Conservation (phyloP, 2,329 filamentous ascomycete species). For the Epichloe amarillans region DNA sequence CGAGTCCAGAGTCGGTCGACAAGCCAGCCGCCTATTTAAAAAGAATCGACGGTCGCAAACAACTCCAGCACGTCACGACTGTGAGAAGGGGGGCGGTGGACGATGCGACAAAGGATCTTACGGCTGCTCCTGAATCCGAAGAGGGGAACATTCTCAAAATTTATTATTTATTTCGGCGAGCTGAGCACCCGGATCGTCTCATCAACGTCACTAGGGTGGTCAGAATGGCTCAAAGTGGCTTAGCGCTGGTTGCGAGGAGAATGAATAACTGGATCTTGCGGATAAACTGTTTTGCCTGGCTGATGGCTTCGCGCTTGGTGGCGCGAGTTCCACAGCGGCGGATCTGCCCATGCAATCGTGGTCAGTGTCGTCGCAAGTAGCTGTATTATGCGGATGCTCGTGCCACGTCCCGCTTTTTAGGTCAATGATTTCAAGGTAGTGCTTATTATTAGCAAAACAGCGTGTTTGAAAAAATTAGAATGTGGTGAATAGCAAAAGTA, state of each 20-base stretch:
- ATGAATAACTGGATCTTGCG: background rate
- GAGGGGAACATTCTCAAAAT: background rate
- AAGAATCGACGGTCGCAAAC: background rate
- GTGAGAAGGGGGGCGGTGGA: background rate
- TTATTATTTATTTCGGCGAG: slow-evolving; percentile 9
- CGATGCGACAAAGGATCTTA: background rate
- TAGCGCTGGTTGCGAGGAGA: background rate
- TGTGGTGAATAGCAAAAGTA: too few relatives aligned
- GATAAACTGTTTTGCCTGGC: slow-evolving; percentile 9
- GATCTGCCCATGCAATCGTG: too few relatives aligned
- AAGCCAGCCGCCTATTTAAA: background rate
- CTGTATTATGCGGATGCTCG: too few relatives aligned
- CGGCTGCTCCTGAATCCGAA: slow-evolving; percentile 1
- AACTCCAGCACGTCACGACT: background rate
- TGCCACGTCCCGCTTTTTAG: too few relatives aligned
- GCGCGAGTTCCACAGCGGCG: too few relatives aligned
- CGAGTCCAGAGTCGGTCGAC: background rate
- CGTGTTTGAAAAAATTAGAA: too few relatives aligned
- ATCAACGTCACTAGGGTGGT: slow-evolving; percentile 6
- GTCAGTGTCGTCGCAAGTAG: too few relatives aligned
- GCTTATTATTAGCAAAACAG: too few relatives aligned
- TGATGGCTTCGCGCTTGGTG: background rate
- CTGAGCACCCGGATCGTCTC: slow-evolving; percentile 14
- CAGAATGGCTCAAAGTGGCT: background rate
- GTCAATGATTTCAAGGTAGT: too few relatives aligned